These are phyloP conservation scores for Metschnikowia matae DNA, from an alignment of 805 yeast genomes.

Conservation along the genomic window DNA sequence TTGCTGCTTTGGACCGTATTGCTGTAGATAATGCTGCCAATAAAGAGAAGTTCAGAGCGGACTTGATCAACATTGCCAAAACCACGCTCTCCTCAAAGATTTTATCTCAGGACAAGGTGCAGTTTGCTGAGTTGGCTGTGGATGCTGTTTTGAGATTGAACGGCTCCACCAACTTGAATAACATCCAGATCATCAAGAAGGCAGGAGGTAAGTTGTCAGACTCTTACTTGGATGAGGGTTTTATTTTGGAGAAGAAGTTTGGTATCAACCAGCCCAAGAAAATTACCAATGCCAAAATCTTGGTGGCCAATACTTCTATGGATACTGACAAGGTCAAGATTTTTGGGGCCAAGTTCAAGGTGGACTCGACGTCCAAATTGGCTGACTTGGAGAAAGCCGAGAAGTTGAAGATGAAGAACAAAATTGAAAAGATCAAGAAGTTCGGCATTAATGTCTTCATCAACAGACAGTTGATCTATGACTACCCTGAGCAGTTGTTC, in stretches of 20 bases:
- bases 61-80: constrained; percentile 80
- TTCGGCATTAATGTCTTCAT: constrained; percentile 88
- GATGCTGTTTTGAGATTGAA: constrained; percentile 87
- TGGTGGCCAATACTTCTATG: constrained; percentile 92
- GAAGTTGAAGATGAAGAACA: constrained; percentile 84
- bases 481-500: constrained; percentile 95
- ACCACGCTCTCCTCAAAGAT: constrained; percentile 93
- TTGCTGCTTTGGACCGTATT: constrained; percentile 67
- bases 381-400: constrained; percentile 95
- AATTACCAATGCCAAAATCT: constrained; percentile 75
- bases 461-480: constrained; percentile 94
- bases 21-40: constrained; percentile 72
- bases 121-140: constrained; percentile 86
- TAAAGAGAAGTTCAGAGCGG: constrained; percentile 60
- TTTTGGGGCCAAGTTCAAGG: constrained; percentile 96
- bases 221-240: constrained; percentile 94
- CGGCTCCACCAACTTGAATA: constrained; percentile 84
- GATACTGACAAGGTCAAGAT: constrained; percentile 97
- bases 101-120: constrained; percentile 88
- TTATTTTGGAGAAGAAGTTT: constrained; percentile 83
- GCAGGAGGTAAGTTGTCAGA: constrained; percentile 90
- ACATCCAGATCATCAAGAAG: constrained; percentile 89
- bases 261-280: constrained; percentile 93
- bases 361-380: constrained; percentile 88
- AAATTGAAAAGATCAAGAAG: constrained; percentile 83